Conservation (phyloP, 305 asterid genomes). For the Lippia alba region DNA sequence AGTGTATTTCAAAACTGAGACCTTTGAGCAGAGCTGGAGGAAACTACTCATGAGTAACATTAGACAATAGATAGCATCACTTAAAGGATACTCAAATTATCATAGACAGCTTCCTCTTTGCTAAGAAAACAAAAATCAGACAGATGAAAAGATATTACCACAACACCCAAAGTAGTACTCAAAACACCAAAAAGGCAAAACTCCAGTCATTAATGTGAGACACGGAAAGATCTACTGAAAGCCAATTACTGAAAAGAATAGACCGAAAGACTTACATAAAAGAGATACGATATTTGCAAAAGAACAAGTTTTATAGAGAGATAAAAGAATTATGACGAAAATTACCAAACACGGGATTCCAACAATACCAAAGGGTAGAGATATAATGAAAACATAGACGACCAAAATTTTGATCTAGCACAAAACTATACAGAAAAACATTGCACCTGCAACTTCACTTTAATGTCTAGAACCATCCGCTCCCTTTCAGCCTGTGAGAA, state of each 20-base stretch:
- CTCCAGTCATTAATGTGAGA: constrained; percentile 7
- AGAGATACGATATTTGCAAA: constrained; percentile 14
- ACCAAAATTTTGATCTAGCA: constrained; percentile 23
- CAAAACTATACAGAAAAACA: constrained; percentile 33
- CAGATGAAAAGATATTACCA: background rate
- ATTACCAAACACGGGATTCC: constrained; percentile 14
- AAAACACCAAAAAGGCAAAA: constrained; percentile 9
- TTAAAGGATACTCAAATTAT: constrained; percentile 1
- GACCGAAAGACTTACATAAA: constrained; percentile 10
- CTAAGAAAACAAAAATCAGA: constrained; percentile 14
- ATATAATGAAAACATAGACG: constrained; percentile 5
- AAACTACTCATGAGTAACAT: constrained; percentile 23
- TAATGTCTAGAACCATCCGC: constrained; percentile 93
- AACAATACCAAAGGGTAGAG: constrained; percentile 27
- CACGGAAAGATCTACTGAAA: constrained; percentile 9
- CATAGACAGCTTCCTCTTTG: constrained; percentile 7
- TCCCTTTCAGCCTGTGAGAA: constrained; percentile 86
- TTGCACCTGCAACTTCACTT: constrained; percentile 94
- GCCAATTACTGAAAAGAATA: constrained; percentile 8
- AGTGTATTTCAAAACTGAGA: background rate
- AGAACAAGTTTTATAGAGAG: constrained; percentile 20
- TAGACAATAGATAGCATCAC: constrained; percentile 12
- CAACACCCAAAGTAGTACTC: background rate
- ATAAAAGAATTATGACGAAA: constrained; percentile 17
- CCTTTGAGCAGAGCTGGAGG: constrained; percentile 5